Evolutionary conservation across 2,329 filamentous ascomycete genomes (phyloP).

Genomic region (Ambrosiella xylebori): DNA sequence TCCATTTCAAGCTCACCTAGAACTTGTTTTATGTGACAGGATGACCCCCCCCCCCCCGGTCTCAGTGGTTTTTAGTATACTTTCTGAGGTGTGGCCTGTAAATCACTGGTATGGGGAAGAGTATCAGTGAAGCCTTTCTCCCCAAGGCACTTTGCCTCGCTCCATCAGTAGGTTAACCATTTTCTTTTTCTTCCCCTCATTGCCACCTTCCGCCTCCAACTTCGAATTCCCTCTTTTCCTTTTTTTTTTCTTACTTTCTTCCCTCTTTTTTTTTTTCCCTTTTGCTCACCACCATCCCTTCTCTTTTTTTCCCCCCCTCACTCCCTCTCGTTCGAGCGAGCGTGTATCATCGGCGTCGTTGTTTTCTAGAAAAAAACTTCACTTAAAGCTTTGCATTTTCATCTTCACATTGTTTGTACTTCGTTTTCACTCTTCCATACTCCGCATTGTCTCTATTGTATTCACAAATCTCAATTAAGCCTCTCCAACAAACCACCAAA

Average conservation of each 20-base stretch:
- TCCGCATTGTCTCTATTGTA: neutral
- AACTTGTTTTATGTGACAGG: no score
- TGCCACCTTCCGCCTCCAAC: constrained; percentile 16
- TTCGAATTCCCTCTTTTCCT: constrained; percentile 15
- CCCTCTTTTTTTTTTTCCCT: constrained; percentile 19
- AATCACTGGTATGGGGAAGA: no score
- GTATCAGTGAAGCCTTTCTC: no score
- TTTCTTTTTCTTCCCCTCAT: constrained; percentile 15
- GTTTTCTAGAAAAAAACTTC: constrained; percentile 15
- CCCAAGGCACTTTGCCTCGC: no score
- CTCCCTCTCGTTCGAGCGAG: constrained; percentile 18
- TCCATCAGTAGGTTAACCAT: neutral
- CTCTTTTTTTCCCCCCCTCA: constrained; percentile 20
- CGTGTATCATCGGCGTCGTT: constrained; percentile 19
- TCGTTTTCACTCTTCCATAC: constrained; percentile 11
- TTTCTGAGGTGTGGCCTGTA: no score
- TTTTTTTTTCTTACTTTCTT: constrained; percentile 19
- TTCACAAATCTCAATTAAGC: neutral
- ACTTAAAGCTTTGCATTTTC: constrained; percentile 14
- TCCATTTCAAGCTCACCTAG: no score
- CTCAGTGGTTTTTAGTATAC: no score
- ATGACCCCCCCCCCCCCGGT: no score
- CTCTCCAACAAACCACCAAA: neutral
- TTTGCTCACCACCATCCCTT: constrained; percentile 19
- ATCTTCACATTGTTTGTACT: constrained; percentile 14